Conservation (phyloP, 129 eudicot species). For the Arctium minus region DNA sequence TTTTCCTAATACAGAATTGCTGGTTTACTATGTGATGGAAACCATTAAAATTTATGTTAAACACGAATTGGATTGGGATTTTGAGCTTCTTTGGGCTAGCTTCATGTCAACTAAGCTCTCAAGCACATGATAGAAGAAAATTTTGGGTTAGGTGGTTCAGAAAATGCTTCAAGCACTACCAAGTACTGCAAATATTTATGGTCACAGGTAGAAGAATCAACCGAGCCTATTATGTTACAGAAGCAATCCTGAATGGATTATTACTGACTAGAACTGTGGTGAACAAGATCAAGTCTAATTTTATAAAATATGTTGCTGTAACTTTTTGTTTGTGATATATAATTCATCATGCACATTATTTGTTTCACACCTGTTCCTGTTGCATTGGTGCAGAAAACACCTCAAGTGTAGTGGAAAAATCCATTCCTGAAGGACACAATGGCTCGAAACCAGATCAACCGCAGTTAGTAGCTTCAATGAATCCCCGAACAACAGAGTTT, state of each 20-base stretch:
- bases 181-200: too few relatives aligned
- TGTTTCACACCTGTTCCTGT: not conserved
- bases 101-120: not conserved
- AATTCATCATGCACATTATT: not conserved
- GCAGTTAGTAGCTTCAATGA: conserved; percentile 17
- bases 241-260: too few relatives aligned
- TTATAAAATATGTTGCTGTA: too few relatives aligned
- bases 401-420: conserved; percentile 12
- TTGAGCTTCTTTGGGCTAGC: not conserved
- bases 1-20: not conserved
- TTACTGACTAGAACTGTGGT: too few relatives aligned
- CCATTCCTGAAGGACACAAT: conserved; percentile 12
- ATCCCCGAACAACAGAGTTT: conserved; percentile 14
- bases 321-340: not conserved
- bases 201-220: too few relatives aligned
- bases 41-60: not conserved
- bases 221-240: too few relatives aligned
- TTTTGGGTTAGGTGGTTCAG: too few relatives aligned
- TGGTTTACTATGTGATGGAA: not conserved
- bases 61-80: not conserved
- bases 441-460: conserved; percentile 12
- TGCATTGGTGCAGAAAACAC: conserved; percentile 33
- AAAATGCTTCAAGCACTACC: too few relatives aligned
- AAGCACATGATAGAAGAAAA: too few relatives aligned
- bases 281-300: too few relatives aligned